Evolutionary conservation across 768 basidiomycete species (phyloP), one percentile per base, ranked within the genome.

Genomic region (Amanita pseudoporphyria): DNA sequence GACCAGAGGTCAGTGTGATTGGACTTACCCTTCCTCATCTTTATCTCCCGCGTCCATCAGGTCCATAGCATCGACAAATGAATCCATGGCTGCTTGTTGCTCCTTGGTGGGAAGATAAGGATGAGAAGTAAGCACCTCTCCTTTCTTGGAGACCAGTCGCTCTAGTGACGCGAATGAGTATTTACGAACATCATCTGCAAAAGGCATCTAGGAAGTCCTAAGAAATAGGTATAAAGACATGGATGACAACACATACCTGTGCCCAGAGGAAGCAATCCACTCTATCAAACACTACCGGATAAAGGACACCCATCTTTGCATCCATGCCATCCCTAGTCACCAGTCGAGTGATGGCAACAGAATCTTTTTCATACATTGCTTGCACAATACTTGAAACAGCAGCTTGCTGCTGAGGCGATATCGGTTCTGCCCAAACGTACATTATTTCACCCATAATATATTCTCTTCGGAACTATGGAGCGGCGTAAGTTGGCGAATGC

Each of bases 151-250:
- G 51, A 83, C 69, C 13, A 95, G 74, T 9, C 72, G 72, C 38
- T 82, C 78, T 26, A 98, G 73, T 0, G 88, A 88, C 0, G 85
- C 79, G 62, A 99, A 97, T 9, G 79, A 81, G 64, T 89, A 91
- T 55, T 81, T 86, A 51, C 92, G 80, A 46, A 92, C 73, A 57
- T 99, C 95, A 61, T 99, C 95, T 2, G 91, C 91, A 60, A 96
- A 97, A 0, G 95, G 95, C 77, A 97, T 79, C 91, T 94, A 55
- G 9, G 36, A 33, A 4, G 26, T 22, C 16, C 41, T 47, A 7
- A n/a, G 57, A 9, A 16, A 32, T 19, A 6, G n/a, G 35, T 19
- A n/a, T 3, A 9, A 10, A 26, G 13, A 12, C 9, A 14, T 7
- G 49, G 43, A 18, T 37, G 40, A 47, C 28, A n/a, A 36, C 26